These are phyloP conservation scores for Lipomyces mesembrius DNA, from an alignment of 805 yeast species.

Conservation along the genomic window DNA sequence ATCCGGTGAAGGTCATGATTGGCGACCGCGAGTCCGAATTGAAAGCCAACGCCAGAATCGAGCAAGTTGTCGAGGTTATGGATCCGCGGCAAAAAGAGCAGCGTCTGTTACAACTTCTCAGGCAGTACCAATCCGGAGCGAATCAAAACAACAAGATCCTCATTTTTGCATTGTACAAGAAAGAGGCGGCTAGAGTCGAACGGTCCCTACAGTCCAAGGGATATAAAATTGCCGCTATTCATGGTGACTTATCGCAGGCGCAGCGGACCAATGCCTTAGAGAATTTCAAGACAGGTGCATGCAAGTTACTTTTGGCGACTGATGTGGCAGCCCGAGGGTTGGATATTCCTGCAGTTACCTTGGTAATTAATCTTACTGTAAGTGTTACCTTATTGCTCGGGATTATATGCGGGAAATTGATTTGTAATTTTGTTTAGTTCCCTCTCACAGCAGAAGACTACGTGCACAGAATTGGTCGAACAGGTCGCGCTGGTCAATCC, in stretches of 20 bases:
- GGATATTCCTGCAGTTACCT: slow-evolving; percentile 96
- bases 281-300: slow-evolving; percentile 79
- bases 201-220: slow-evolving; percentile 71
- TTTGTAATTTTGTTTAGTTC: slow-evolving; percentile 49
- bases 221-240: slow-evolving; percentile 86
- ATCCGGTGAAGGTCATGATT: slow-evolving; percentile 86
- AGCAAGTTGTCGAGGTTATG: slow-evolving; percentile 90
- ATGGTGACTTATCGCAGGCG: slow-evolving; percentile 90
- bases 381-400: neutral
- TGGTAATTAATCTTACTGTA: slow-evolving; percentile 83
- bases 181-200: slow-evolving; percentile 93
- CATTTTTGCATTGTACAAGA: slow-evolving; percentile 92
- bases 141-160: slow-evolving; percentile 77
- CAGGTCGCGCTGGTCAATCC: slow-evolving; percentile 95
- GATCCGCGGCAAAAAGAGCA: slow-evolving; percentile 81
- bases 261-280: slow-evolving; percentile 89
- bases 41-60: slow-evolving; percentile 90
- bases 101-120: slow-evolving; percentile 69
- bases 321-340: slow-evolving; percentile 97
- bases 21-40: slow-evolving; percentile 90
- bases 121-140: slow-evolving; percentile 72
- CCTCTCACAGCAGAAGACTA: slow-evolving; percentile 96
- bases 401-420: neutral
- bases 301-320: slow-evolving; percentile 84
- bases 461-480: slow-evolving; percentile 96